A percentile compares a stretch with the other conserved stretches of the same genome.
These are phyloP conservation scores for Euryodendron excelsum DNA, from an alignment of 148 eudicot genomes.

Conservation along the genomic window DNA sequence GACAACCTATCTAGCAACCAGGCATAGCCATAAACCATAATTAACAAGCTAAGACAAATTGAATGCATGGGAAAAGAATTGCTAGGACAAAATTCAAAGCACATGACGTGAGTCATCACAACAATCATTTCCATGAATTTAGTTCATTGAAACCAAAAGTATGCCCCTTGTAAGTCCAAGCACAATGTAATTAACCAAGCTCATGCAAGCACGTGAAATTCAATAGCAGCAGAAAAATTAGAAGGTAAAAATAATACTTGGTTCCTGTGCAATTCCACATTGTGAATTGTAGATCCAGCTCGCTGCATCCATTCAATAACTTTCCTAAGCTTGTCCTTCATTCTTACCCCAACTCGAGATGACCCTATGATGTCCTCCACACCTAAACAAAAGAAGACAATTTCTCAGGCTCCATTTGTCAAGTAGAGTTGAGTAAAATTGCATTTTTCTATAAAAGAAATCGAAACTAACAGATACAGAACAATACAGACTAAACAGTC, in stretches of 20 bases:
- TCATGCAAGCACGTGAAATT: background rate
- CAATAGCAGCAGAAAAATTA: background rate
- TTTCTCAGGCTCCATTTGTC: background rate
- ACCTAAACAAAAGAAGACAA: constrained; percentile 28
- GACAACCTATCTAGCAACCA: background rate
- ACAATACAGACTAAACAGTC: background rate
- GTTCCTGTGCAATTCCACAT: constrained; percentile 32
- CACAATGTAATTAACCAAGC: background rate
- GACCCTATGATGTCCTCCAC: constrained; percentile 48
- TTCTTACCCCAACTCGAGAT: constrained; percentile 43
- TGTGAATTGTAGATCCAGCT: constrained; percentile 34
- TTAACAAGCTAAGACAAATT: background rate
- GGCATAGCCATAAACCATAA: background rate
- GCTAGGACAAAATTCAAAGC: background rate
- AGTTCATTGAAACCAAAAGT: background rate
- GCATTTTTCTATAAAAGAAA: background rate
- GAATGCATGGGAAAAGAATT: background rate
- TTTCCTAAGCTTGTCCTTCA: constrained; percentile 65
- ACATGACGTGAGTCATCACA: background rate
- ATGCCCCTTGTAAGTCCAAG: background rate
- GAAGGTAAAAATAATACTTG: constrained; percentile 33
- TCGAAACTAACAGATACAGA: background rate
- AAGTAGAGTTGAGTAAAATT: background rate
- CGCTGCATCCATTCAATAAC: constrained; percentile 69
- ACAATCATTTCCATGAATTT: background rate